Evolutionary conservation across 2,329 filamentous ascomycete genomes (phyloP), one percentile per base, ranked within the genome.

Genomic region (Cladorrhinum sp.): DNA sequence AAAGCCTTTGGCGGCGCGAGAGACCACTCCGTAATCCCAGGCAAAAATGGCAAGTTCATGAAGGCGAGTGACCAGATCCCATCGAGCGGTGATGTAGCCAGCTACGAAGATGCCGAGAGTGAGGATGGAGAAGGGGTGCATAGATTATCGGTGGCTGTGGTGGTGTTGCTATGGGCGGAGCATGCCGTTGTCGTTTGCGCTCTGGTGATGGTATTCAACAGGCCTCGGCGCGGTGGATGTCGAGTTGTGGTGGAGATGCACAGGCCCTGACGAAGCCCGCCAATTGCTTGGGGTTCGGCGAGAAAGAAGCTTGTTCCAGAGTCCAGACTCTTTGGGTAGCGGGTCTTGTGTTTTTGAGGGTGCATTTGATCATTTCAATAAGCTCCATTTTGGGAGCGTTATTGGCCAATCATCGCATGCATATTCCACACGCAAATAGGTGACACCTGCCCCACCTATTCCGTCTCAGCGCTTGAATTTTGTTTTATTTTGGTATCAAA

Each of bases 21-120:
- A 86, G 74, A 98, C 90, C 71, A 99, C 95, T 74, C 94, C 92
- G 91, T 98, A 91, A 76, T 98, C 91, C 92, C 93, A 97, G 69
- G 96, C 95, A 76, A 98, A 99, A 67, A 96, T 90, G 69, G 92
- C 90, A 71, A 99, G 86, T 79, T 99, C 94, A 88, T 97, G 96
- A 71, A 98, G 84, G 72, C 93, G 89, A 70, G 94, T 97, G 69
- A 97, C 92, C 65, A 99, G 88, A 79, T 98, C 95, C 93, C 95
- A 99, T 82, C 95, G 90, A 74, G 95, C 95, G 79, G 95, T 99
- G 76, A 94, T 98, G 84, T 99, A 99, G 77, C 95, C 95, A 80
- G 95, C 94, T 84, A 98, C 90, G 82, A 99, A 99, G 81, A 99
- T 97, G 80, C 90, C 92, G 80, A 96, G 87, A 73, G 93, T 96